These are phyloP conservation scores for Pythium sukuiense DNA, from an alignment of 352 stramenopile species.

Conservation along the genomic window DNA sequence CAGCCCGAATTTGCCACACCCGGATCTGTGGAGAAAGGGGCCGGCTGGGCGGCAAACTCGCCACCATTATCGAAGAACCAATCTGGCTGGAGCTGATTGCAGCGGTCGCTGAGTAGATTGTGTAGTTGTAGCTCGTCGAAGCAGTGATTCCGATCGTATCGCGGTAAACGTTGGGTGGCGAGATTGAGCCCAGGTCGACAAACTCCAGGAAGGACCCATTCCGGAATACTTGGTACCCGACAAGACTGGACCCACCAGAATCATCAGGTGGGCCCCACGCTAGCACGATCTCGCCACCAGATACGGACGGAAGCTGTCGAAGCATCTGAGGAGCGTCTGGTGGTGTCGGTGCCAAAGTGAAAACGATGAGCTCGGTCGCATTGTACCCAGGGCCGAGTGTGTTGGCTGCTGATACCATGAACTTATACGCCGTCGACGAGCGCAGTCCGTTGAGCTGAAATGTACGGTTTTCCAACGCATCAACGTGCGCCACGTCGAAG, in stretches of 20 bases:
- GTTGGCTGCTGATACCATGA: conserved; percentile 45
- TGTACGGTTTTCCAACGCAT: conserved; percentile 6
- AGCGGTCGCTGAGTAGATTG: conserved; percentile 36
- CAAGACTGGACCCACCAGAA: conserved; percentile 33
- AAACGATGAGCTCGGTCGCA: conserved; percentile 31
- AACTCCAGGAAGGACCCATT: conserved; percentile 27
- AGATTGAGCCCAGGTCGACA: conserved; percentile 2
- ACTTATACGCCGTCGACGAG: conserved; percentile 32
- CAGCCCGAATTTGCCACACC: conserved; percentile 28
- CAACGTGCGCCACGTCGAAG: conserved; percentile 14
- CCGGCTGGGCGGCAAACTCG: conserved; percentile 24
- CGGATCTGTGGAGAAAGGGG: conserved; percentile 22
- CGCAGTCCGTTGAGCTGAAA: conserved; percentile 34
- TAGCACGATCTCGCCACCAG: conserved; percentile 41
- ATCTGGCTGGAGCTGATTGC: background rate
- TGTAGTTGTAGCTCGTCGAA: conserved; percentile 41
- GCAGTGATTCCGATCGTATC: conserved; percentile 34
- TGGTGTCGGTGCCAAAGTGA: conserved; percentile 31
- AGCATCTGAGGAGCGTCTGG: conserved; percentile 38
- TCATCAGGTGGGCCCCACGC: conserved; percentile 45
- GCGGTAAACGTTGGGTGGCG: conserved; percentile 20
- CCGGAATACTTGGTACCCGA: conserved; percentile 43
- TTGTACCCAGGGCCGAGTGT: conserved; percentile 36
- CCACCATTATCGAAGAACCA: conserved; percentile 16
- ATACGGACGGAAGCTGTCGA: conserved; percentile 29